Conservation (phyloP, 83 land plant genomes). For the Diphasiastrum complanatum region DNA sequence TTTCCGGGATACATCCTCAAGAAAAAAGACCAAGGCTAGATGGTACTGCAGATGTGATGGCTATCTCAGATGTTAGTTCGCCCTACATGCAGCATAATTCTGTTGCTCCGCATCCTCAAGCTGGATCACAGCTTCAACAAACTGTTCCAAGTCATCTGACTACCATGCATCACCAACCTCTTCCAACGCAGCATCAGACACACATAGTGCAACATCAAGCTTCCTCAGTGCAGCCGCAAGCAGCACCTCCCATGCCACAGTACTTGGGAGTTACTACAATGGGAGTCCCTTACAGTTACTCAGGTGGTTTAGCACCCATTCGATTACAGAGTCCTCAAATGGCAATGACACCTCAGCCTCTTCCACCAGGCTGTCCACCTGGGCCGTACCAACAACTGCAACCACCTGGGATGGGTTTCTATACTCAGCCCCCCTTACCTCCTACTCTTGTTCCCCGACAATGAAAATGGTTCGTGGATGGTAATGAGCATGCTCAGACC, state of each 20-base stretch:
- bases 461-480: neutral
- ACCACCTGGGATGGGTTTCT: slow-evolving; percentile 3
- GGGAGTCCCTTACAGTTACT: neutral
- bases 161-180: no score
- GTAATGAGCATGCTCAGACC: neutral
- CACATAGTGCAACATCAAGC: no score
- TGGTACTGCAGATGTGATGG: no score
- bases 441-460: neutral
- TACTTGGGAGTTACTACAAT: neutral
- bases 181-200: no score
- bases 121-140: no score
- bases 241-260: no score
- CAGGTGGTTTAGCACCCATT: neutral
- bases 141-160: no score
- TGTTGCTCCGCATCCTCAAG: no score
- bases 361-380: neutral
- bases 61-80: no score
- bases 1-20: neutral
- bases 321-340: no score
- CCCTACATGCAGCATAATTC: no score
- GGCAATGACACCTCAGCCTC: neutral
- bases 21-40: neutral
- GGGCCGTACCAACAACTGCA: neutral
- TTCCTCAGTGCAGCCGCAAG: no score
- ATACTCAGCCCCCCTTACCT: neutral